Conservation (phyloP, 2,329 filamentous ascomycete genomes). For the Cytospora mali region DNA sequence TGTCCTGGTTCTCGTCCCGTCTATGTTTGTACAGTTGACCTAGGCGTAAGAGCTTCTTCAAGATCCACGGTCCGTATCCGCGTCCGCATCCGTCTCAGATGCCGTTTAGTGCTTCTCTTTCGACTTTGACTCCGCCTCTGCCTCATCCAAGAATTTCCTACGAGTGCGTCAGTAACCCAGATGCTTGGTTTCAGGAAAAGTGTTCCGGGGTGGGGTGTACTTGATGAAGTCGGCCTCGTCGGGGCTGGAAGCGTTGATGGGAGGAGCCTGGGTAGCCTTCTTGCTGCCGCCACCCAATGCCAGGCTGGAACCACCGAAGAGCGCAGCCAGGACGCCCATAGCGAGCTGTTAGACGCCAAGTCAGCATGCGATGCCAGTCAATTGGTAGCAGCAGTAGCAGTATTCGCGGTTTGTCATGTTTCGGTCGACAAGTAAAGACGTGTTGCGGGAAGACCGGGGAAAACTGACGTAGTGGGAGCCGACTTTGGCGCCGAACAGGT, state of each 20-base stretch:
- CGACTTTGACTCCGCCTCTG: constrained; percentile 47
- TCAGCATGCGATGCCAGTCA: constrained; percentile 31
- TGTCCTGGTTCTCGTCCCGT: constrained; percentile 21
- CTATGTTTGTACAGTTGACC: constrained; percentile 25
- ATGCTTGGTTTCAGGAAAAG: constrained; percentile 3
- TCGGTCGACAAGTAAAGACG: constrained; percentile 3
- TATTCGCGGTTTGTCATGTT: background rate
- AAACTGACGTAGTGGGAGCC: constrained; percentile 63
- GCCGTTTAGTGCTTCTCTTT: constrained; percentile 44
- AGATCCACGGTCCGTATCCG: background rate
- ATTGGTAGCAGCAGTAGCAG: too few relatives aligned
- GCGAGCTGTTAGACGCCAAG: constrained; percentile 49
- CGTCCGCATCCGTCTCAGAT: background rate
- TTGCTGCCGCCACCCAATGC: constrained; percentile 50
- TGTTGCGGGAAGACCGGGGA: constrained; percentile 3
- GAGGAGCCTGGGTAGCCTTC: constrained; percentile 50
- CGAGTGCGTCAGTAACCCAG: constrained; percentile 26
- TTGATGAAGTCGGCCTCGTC: constrained; percentile 69
- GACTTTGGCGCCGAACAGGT: constrained; percentile 60
- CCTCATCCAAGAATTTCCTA: constrained; percentile 52
- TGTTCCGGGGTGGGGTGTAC: constrained; percentile 44
- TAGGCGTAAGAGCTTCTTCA: constrained; percentile 10
- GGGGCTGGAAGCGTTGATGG: constrained; percentile 63
- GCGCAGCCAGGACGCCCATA: constrained; percentile 55
- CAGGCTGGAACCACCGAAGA: constrained; percentile 54